Evolutionary conservation across 2,329 filamentous ascomycete genomes (phyloP), one percentile per base, ranked within the genome.

Genomic region (Simplicillium sp.): DNA sequence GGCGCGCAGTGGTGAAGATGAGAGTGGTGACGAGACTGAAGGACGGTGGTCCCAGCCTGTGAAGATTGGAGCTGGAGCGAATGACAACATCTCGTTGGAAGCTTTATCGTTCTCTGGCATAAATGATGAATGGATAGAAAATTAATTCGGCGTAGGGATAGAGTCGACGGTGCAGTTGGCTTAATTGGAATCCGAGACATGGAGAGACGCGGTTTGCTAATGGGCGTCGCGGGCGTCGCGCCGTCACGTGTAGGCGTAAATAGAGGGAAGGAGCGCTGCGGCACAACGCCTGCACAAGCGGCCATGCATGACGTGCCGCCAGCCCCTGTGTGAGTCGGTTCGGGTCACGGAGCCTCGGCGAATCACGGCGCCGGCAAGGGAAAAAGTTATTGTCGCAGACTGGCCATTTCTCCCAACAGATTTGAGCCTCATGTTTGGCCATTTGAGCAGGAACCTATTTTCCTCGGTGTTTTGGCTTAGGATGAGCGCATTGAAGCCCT

Each of bases 1-100:
- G n/a, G 68, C 65, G 49, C 73, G 72, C 39, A 77, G 57, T 11
- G 75, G 75, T 3, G 75, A 77, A 3, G 75, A 80, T 3, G 76
- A 76, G 4, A 78, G 70, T 6, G 74, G 75, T 37, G 76, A 80
- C 2, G 76, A 60, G 25, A 68, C 59, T 29, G 58, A 46, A 2
- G 75, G 75, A 13, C 65, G 65, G 55, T 69, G 38, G 37, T 66
- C 59, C 56, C 67, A 69, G 42, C 60, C 56, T 38, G 63, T 60
- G 51, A 71, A 67, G 37, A 65, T 59, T 28, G 61, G 53, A 8
- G 64, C 54, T 29, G 61, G 53, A 9, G 64, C 54, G 44, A 67
- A 55, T n/a, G 65, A 63, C 48, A 67, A 57, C 65, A 68, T 68
- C 28, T 50, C 58, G 41, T 44, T 34, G 37, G 39, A 42, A 45